phyloP scores from a whole-genome alignment of 2,329 filamentous ascomycete species.

The Botrytis aclada region DNA sequence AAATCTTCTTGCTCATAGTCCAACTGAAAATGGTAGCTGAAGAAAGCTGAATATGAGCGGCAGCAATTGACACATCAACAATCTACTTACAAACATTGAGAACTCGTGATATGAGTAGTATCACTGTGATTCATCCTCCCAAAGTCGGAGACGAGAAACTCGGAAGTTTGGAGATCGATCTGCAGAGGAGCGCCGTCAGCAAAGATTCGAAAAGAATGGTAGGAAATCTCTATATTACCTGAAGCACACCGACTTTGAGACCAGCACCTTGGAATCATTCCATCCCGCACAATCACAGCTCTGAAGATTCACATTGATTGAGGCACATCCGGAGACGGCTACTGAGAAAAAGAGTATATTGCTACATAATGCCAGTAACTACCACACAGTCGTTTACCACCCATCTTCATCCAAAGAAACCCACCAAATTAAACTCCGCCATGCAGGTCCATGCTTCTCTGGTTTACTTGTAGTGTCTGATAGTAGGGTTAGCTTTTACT shows the following conservation, averaged over 20 bases:
- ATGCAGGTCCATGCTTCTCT: too few relatives aligned
- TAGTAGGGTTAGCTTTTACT: not conserved
- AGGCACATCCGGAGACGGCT: not conserved
- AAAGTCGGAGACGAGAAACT: not conserved
- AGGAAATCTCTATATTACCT: not conserved
- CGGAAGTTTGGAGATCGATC: not conserved
- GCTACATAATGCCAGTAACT: not conserved
- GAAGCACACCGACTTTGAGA: not conserved
- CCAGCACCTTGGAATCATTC: not conserved
- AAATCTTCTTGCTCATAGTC: not conserved
- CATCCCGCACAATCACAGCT: not conserved
- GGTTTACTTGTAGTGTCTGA: not conserved
- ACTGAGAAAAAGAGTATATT: not conserved
- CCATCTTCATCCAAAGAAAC: too few relatives aligned
- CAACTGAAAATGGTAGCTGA: not conserved
- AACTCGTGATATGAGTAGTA: not conserved
- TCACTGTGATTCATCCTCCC: not conserved
- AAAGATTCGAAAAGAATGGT: not conserved
- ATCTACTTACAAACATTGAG: too few relatives aligned
- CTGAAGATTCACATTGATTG: not conserved
- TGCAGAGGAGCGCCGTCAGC: not conserved
- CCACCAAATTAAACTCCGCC: too few relatives aligned
- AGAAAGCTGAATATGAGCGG: not conserved
- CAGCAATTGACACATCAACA: not conserved
- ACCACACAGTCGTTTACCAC: not conserved